Conservation (phyloP, 352 stramenopile genomes). For the Globisporangium lucens region DNA sequence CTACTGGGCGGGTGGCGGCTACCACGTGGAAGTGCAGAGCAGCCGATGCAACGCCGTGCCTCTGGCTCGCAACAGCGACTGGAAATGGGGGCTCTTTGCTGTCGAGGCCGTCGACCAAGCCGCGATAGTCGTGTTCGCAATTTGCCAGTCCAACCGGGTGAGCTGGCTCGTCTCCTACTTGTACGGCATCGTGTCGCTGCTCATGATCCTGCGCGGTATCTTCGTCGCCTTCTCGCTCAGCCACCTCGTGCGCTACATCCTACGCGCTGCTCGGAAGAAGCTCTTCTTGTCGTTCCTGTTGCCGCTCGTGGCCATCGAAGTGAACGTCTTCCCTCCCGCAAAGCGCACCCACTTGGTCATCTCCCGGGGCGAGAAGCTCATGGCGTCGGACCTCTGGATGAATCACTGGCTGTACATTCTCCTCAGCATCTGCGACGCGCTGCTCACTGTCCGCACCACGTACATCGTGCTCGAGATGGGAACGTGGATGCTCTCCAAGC, state of each 20-base stretch:
- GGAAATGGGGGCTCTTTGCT: slow-evolving; percentile 43
- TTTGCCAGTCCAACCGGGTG: slow-evolving; percentile 37
- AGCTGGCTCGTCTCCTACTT: slow-evolving; percentile 29
- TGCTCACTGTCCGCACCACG: slow-evolving; percentile 38
- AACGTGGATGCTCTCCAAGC: slow-evolving; percentile 47
- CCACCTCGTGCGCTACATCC: slow-evolving; percentile 39
- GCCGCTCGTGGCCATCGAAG: slow-evolving; percentile 36
- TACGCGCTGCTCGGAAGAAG: slow-evolving; percentile 12
- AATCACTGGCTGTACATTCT: slow-evolving; percentile 67
- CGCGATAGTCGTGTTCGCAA: slow-evolving; percentile 36
- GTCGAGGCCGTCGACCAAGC: slow-evolving; percentile 31
- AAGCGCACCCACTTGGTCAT: slow-evolving; percentile 34
- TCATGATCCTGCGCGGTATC: slow-evolving; percentile 41
- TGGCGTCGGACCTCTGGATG: slow-evolving; percentile 58
- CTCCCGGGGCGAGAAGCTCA: slow-evolving; percentile 35
- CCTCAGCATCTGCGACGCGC: slow-evolving; percentile 47
- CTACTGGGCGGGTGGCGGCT: slow-evolving; percentile 46
- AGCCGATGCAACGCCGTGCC: slow-evolving; percentile 45
- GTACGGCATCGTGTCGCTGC: slow-evolving; percentile 43
- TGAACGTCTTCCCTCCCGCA: slow-evolving; percentile 29
- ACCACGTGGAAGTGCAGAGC: slow-evolving; percentile 45
- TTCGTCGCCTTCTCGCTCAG: slow-evolving; percentile 35
- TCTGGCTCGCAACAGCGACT: slow-evolving; percentile 31
- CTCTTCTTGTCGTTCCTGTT: slow-evolving; percentile 29
- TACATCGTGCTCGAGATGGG: slow-evolving; percentile 46